These are phyloP conservation scores for Xylariomycetidae sp. DNA, from an alignment of 2,329 filamentous ascomycete genomes.

Conservation along the genomic window DNA sequence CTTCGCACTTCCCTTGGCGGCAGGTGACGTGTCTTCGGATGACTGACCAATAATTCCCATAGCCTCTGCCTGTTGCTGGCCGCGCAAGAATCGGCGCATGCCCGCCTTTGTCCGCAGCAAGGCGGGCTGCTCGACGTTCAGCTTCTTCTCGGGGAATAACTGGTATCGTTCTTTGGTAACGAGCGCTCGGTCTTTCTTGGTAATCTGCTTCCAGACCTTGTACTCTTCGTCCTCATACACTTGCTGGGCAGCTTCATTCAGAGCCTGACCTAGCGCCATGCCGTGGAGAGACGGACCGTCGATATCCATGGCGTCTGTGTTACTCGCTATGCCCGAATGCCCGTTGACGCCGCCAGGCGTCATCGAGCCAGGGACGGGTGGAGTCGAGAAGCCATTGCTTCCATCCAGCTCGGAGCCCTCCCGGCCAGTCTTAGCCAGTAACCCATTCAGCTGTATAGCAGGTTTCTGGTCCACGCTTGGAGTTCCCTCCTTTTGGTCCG, in stretches of 20 bases:
- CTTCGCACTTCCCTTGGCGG: conserved; percentile 42
- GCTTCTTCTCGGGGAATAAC: conserved; percentile 76
- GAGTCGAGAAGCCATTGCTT: conserved; percentile 81
- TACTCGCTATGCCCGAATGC: conserved; percentile 60
- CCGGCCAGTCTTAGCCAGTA: conserved; percentile 50
- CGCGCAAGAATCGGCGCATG: conserved; percentile 82
- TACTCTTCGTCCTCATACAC: conserved; percentile 88
- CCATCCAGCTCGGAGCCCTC: conserved; percentile 80
- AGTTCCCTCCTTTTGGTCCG: conserved; percentile 71
- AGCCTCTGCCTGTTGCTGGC: conserved; percentile 63
- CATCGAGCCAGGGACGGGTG: conserved; percentile 65
- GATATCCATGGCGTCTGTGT: conserved; percentile 80
- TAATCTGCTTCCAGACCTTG: conserved; percentile 98
- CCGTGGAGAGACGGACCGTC: conserved; percentile 69
- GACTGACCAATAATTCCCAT: conserved; percentile 34
- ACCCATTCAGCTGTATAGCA: conserved; percentile 58
- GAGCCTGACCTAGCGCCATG: conserved; percentile 55
- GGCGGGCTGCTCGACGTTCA: conserved; percentile 84
- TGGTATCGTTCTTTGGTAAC: conserved; percentile 80
- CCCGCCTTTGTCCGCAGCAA: conserved; percentile 76
- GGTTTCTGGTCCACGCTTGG: conserved; percentile 72
- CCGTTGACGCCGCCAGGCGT: conserved; percentile 72
- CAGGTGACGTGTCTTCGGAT: conserved; percentile 38
- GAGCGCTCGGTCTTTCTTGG: conserved; percentile 87
- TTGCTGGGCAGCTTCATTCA: conserved; percentile 65